Percentiles rank a stretch among this genome's conserved stretches.
These are phyloP conservation scores for Yueomyces sp. DNA, from an alignment of 805 yeast genomes.

Conservation along the genomic window DNA sequence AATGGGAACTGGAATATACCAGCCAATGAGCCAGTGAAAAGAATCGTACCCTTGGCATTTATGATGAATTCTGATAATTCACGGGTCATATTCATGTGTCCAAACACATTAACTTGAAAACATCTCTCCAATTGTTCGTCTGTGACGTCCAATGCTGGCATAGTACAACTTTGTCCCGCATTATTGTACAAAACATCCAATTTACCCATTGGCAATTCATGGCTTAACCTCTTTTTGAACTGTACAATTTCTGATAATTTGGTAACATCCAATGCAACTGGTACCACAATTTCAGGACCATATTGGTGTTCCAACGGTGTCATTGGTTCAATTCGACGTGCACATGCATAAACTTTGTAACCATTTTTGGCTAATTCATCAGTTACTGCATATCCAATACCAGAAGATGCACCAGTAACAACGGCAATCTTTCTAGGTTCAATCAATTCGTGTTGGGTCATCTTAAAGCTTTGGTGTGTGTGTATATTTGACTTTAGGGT, in stretches of 20 bases:
- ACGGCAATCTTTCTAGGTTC: slow-evolving; percentile 28
- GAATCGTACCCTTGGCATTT: slow-evolving; percentile 53
- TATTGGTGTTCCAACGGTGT: slow-evolving; percentile 26
- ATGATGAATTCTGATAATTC: slow-evolving; percentile 44
- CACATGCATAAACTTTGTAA: slow-evolving; percentile 57
- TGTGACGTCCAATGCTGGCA: slow-evolving; percentile 55
- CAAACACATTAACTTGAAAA: slow-evolving; percentile 56
- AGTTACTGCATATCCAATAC: slow-evolving; percentile 41
- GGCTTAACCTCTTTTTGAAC: slow-evolving; percentile 30
- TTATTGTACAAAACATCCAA: slow-evolving; percentile 57
- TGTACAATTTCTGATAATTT: slow-evolving; percentile 32
- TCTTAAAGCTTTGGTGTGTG: too few species aligned
- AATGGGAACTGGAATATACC: slow-evolving; percentile 62
- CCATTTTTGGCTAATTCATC: slow-evolving; percentile 36
- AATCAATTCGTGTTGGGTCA: too few species aligned
- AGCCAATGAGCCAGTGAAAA: slow-evolving; percentile 62
- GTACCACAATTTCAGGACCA: slow-evolving; percentile 25
- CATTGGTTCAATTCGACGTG: slow-evolving; percentile 55
- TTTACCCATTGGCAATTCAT: slow-evolving; percentile 31
- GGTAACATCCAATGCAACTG: slow-evolving; percentile 45
- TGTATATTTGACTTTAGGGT: too few species aligned
- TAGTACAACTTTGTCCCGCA: slow-evolving; percentile 65
- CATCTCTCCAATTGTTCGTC: slow-evolving; percentile 39
- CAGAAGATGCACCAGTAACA: slow-evolving; percentile 48
- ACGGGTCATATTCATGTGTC: slow-evolving; percentile 50